Percentiles rank a stretch among this genome's conserved stretches.
Conservation (phyloP, 23 red algal species). For the Gracilaria domingensis region DNA sequence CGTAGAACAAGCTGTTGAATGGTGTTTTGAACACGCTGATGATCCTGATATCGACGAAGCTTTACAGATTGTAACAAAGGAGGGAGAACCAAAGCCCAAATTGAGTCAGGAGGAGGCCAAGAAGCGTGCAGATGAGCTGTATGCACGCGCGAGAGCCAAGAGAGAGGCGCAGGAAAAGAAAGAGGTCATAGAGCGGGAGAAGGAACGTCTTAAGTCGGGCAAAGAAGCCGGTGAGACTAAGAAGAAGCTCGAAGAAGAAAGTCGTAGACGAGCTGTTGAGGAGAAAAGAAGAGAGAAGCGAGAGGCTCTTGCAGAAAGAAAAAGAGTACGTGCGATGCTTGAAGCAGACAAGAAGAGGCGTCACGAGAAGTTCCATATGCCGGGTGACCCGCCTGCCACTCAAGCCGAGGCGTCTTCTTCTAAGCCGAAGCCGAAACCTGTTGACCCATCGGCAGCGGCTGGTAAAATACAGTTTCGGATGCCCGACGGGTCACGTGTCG, state of each 20-base stretch:
- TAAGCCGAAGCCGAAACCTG: neutral
- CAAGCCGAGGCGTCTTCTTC: conserved; percentile 30
- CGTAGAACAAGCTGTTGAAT: conserved; percentile 83
- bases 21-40: conserved; percentile 95
- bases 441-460: conserved; percentile 16
- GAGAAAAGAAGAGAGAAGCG: conserved; percentile 72
- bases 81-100: conserved; percentile 59
- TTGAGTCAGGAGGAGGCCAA: conserved; percentile 77
- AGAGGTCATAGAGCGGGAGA: conserved; percentile 84
- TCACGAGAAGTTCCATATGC: conserved; percentile 64
- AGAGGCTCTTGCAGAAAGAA: conserved; percentile 64
- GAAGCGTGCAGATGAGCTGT: conserved; percentile 65
- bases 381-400: conserved; percentile 26
- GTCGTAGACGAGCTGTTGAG: conserved; percentile 75
- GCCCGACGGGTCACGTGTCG: conserved; percentile 86
- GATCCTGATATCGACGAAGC: conserved; percentile 88
- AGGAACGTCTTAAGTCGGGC: conserved; percentile 74
- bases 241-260: conserved; percentile 71
- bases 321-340: conserved; percentile 81
- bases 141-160: conserved; percentile 72
- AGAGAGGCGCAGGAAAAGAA: conserved; percentile 89
- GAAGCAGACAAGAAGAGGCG: conserved; percentile 79
- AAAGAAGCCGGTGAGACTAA: conserved; percentile 78
- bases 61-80: conserved; percentile 67
- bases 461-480: conserved; percentile 88